Evolutionary conservation across 106 monocot genomes (phyloP).

Genomic region (Dendrobium chrysotoxum): DNA sequence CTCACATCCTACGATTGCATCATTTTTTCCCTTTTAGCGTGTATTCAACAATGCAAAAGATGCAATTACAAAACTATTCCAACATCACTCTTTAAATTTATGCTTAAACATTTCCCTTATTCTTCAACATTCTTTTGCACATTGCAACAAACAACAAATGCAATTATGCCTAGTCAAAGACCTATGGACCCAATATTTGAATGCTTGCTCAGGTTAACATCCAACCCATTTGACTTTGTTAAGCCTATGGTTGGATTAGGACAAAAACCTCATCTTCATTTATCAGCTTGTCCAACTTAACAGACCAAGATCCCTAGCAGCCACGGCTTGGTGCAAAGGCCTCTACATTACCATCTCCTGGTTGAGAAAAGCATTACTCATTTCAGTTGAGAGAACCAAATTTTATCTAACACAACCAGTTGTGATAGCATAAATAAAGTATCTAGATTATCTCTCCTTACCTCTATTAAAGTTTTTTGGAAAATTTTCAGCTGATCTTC

Average conservation of each 20-base stretch:
- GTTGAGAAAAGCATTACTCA: background rate
- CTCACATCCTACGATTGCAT: background rate
- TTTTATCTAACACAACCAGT: background rate
- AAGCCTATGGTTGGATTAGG: background rate
- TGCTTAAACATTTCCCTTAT: background rate
- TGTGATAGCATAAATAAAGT: background rate
- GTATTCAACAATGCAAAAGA: no score
- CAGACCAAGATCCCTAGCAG: background rate
- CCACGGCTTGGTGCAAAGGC: background rate
- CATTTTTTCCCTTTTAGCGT: background rate
- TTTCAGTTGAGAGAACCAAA: background rate
- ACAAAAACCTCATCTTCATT: background rate
- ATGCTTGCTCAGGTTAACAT: background rate
- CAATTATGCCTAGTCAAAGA: background rate
- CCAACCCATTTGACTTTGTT: background rate
- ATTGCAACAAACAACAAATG: background rate
- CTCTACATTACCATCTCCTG: background rate
- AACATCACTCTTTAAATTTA: background rate
- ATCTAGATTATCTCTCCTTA: background rate
- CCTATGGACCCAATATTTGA: background rate
- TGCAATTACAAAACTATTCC: background rate
- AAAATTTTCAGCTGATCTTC: background rate
- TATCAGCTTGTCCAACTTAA: background rate
- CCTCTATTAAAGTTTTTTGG: background rate
- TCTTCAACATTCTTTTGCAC: background rate